Percentiles rank a stretch among this genome's conserved stretches.
phyloP scores from a whole-genome alignment of 768 basidiomycete genomes.

The Leccinum uliginosum region DNA sequence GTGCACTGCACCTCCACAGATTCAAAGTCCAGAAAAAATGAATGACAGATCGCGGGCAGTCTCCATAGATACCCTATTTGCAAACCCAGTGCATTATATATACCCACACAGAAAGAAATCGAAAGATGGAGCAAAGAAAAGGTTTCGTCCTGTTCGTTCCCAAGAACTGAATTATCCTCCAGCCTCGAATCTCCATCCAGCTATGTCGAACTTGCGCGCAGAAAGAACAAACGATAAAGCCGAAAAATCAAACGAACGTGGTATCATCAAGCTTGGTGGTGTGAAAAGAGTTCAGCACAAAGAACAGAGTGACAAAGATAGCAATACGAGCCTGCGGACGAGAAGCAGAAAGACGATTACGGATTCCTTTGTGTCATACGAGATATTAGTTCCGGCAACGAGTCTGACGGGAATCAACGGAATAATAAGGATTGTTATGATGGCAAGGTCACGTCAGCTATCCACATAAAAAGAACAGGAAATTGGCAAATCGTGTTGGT shows the following conservation, averaged over 20 bases:
- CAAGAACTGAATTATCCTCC: not conserved
- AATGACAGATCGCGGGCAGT: not conserved
- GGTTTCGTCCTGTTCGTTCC: not conserved
- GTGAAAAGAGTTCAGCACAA: not conserved
- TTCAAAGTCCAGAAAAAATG: not conserved
- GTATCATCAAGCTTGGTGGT: slow-evolving; percentile 9
- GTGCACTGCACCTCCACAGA: not conserved
- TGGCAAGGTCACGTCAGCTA: slow-evolving; percentile 10
- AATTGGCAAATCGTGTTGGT: slow-evolving; percentile 3
- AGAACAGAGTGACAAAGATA: not conserved
- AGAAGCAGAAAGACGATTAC: slow-evolving; percentile 14
- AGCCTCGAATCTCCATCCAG: not conserved
- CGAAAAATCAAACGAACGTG: slow-evolving; percentile 15
- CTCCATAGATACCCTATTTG: not conserved
- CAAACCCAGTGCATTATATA: not conserved
- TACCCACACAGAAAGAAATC: not conserved
- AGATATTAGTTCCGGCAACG: slow-evolving; percentile 21
- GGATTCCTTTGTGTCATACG: slow-evolving; percentile 16
- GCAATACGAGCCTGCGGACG: not conserved
- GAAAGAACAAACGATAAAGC: not conserved
- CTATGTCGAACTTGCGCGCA: not conserved
- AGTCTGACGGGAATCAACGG: slow-evolving; percentile 6
- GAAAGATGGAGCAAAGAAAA: not conserved
- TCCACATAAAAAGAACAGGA: slow-evolving; percentile 4
- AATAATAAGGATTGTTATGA: slow-evolving; percentile 11